Conservation (phyloP, 306 rosid genomes). For the Cucurbita maxima region DNA sequence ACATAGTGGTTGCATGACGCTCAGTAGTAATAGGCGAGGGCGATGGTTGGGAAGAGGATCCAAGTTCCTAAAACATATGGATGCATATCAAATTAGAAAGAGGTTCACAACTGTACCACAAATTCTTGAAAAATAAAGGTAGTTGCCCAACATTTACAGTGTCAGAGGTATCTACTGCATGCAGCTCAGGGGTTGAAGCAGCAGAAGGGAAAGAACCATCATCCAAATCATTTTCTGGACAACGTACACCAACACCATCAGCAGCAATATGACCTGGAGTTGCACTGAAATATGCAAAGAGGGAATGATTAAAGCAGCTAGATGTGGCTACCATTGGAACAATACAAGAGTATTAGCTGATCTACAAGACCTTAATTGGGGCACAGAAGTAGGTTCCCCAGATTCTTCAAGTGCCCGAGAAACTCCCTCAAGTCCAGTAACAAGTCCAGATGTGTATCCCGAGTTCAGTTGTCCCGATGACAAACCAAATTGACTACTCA, state of each 20-base stretch:
- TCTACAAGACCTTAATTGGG: conserved; percentile 44
- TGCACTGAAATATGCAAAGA: conserved; percentile 34
- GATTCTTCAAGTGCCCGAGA: conserved; percentile 63
- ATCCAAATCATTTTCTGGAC: conserved; percentile 63
- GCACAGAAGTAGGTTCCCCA: conserved; percentile 38
- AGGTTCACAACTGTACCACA: not conserved
- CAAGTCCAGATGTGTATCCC: conserved; percentile 41
- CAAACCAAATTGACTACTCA: conserved; percentile 44
- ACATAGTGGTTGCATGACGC: conserved; percentile 52
- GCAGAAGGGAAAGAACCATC: conserved; percentile 54
- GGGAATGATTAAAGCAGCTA: conserved; percentile 6
- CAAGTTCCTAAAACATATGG: conserved; percentile 56
- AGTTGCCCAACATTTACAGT: conserved; percentile 30
- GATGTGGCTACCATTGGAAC: not conserved
- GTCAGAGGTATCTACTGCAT: conserved; percentile 45
- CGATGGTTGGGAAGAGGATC: conserved; percentile 48
- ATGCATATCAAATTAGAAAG: conserved; percentile 14
- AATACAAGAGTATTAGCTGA: not conserved
- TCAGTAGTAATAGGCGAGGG: conserved; percentile 53
- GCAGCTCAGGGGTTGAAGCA: conserved; percentile 62
- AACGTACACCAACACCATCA: conserved; percentile 48
- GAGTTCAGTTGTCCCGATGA: conserved; percentile 45
- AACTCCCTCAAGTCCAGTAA: conserved; percentile 56
- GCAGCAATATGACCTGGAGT: conserved; percentile 39
- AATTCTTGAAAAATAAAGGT: not conserved